These are phyloP conservation scores for Cryptococcus sp. DNA, from an alignment of 1,284 basidiomycete species.

Conservation along the genomic window DNA sequence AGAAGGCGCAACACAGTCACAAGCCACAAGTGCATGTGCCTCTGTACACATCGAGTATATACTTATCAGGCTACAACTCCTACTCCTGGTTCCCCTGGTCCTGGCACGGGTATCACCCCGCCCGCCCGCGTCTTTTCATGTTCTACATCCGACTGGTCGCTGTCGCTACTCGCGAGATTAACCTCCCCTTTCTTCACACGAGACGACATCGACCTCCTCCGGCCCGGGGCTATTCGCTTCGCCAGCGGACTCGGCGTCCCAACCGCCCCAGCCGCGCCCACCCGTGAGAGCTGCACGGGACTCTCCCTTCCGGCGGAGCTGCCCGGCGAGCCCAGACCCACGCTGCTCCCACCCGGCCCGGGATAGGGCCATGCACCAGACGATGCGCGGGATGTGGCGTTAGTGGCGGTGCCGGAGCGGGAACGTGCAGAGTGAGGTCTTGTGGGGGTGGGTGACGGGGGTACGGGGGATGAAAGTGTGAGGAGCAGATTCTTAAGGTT, in stretches of 20 bases:
- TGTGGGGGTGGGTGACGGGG: slow-evolving; percentile 16
- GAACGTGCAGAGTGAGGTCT: not conserved
- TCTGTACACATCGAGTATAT: no score
- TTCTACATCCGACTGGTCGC: not conserved
- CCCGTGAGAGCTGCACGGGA: not conserved
- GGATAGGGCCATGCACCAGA: slow-evolving; percentile 2
- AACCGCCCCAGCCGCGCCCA: not conserved
- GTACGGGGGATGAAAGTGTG: slow-evolving; percentile 57
- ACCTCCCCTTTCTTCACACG: not conserved
- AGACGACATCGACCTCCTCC: slow-evolving; percentile 3
- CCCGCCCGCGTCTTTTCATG: not conserved
- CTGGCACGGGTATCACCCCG: no score
- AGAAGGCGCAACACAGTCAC: no score
- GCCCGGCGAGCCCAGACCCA: not conserved
- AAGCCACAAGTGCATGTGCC: no score
- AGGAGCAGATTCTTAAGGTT: slow-evolving; percentile 92
- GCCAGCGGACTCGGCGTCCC: not conserved
- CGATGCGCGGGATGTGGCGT: not conserved
- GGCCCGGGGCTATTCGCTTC: not conserved
- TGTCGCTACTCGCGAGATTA: slow-evolving; percentile 5
- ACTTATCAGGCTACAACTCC: no score
- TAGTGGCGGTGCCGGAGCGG: not conserved
- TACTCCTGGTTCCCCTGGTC: no score
- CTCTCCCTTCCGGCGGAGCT: not conserved
- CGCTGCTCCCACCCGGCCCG: not conserved